Percentiles rank a stretch among this genome's conserved stretches.
Conservation (phyloP, 2,329 filamentous ascomycete genomes). For the Exutisphaerella laricina region DNA sequence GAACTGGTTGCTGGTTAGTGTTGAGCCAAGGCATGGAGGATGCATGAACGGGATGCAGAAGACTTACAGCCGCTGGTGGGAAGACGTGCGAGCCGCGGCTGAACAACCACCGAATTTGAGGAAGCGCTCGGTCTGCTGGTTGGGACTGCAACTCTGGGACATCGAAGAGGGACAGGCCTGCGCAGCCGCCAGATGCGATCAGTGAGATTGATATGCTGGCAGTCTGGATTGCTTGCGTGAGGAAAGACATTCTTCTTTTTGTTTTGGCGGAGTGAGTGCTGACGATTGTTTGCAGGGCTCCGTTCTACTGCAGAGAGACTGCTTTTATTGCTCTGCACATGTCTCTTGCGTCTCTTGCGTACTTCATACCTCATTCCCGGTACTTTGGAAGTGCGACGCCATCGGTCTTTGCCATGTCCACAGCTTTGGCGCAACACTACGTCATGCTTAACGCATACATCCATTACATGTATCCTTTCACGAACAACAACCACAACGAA, state of each 20-base stretch:
- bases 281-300: background rate
- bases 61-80: conserved; percentile 18
- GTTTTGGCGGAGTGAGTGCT: background rate
- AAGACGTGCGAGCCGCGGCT: conserved; percentile 26
- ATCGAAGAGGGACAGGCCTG: conserved; percentile 23
- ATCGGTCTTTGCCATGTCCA: background rate
- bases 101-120: conserved; percentile 26
- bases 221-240: conserved; percentile 8
- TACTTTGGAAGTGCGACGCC: background rate
- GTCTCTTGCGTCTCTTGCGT: too few species aligned
- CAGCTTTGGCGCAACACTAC: background rate
- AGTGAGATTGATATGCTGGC: conserved; percentile 24
- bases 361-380: background rate
- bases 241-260: conserved; percentile 1
- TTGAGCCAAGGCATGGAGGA: background rate
- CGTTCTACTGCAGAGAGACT: background rate
- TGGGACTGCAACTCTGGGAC: conserved; percentile 25
- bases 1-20: conserved; percentile 5
- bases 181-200: conserved; percentile 23
- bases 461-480: too few species aligned
- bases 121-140: conserved; percentile 25
- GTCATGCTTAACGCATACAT: too few species aligned
- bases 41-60: too few species aligned
- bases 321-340: background rate
- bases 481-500: too few species aligned